Base-by-base conservation (phyloP, 352 stramenopile species). In the Detonula confervacea region DNA sequence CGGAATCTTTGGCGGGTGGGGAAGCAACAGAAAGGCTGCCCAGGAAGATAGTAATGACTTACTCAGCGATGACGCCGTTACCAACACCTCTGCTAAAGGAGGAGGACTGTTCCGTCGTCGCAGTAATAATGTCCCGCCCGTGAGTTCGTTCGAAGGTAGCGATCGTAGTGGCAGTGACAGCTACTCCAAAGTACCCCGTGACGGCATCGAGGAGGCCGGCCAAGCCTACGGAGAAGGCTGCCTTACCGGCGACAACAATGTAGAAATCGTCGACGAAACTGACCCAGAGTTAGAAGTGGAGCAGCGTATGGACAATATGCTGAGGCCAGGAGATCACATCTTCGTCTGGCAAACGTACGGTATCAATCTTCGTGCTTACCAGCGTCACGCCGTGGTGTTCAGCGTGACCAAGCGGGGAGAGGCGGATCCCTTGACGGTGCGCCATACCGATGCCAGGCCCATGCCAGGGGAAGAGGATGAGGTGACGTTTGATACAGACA, bases 301-400 rank as follows among this genome's bases (percentile, higher is more conserved):
- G n/a, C n/a, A n/a, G n/a, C 12, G 68, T 4, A 75, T 64, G 49
- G 80, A 87, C 71, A 76, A 83, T 47, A 12, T 62, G 25, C 39
- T 87, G 25, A 56, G 76, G 27, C 70, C 76, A 22, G 80, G 80
- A 14, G 80, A 87, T 80, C 80, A 87, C 54, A 67, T 87, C 27
- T 87, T 73, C 22, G 54, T 84, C 27, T 87, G 80, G 80, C 70
- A 81, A 29, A 35, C 60, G 3, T 83, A 82, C 61, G 80, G 80
- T 0, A 79, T 84, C 20, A 84, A 80, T 37, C 79, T 69, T 27
- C 54, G 67, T 12, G 67, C 79, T 11, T 87, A 83, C 47, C 79
- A 87, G 59, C 55, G 73, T 24, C 79, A 87, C 54, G 79, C 65
- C 2, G 75, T 87, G 6, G 73, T 87, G 11, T 71, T 65, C 37